These are phyloP conservation scores for Rhodotorula mucilaginosa DNA, from an alignment of 1,284 basidiomycete species.

Conservation along the genomic window DNA sequence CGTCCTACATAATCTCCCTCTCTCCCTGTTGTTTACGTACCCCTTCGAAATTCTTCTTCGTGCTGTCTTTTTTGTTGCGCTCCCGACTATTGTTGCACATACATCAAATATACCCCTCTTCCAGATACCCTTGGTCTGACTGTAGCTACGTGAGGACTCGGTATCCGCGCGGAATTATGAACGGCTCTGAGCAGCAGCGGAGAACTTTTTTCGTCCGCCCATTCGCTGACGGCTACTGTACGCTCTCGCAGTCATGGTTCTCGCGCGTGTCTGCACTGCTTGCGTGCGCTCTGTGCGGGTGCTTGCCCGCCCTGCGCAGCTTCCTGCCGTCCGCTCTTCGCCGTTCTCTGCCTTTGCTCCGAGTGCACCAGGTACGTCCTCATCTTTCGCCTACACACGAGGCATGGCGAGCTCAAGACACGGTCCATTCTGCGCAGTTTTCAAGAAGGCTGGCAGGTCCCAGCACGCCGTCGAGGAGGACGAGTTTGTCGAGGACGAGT, in stretches of 20 bases:
- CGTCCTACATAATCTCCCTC: too few species aligned
- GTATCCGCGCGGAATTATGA: neutral
- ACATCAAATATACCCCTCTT: neutral
- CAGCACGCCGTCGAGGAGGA: constrained; percentile 9
- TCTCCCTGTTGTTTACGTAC: too few species aligned
- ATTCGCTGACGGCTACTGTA: neutral
- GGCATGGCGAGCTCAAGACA: too few species aligned
- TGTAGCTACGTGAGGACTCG: neutral
- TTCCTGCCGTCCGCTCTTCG: neutral
- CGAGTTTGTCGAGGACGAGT: constrained; percentile 13
- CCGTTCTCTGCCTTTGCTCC: constrained; percentile 10
- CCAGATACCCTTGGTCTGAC: neutral
- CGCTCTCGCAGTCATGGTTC: neutral
- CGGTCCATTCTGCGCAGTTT: neutral
- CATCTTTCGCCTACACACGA: neutral
- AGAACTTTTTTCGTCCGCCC: too few species aligned
- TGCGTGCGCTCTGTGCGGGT: constrained; percentile 6
- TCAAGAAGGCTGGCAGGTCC: constrained; percentile 4
- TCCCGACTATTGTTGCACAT: neutral
- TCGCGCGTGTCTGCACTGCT: constrained; percentile 5
- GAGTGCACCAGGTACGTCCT: neutral
- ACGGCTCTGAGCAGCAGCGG: neutral
- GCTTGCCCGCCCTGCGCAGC: neutral
- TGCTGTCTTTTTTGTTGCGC: neutral
- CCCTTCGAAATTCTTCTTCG: neutral